Percentiles rank a stretch among this genome's conserved stretches.
Evolutionary conservation across 78 protist genomes (phyloP).

Genomic region (Isochrysis galbana): DNA sequence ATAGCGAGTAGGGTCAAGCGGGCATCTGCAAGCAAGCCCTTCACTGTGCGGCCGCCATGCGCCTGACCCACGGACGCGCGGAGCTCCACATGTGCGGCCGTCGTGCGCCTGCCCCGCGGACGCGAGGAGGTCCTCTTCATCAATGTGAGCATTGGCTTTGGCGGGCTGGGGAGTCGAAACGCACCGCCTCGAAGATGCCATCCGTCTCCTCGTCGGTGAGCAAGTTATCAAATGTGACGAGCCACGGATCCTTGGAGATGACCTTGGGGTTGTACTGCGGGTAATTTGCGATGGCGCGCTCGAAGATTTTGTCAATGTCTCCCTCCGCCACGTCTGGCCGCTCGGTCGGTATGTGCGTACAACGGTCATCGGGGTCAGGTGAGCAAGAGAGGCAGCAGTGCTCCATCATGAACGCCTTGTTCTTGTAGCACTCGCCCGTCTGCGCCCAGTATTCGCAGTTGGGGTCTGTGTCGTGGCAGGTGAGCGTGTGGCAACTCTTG

Average conservation of each 20-base stretch:
- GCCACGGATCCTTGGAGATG: not conserved
- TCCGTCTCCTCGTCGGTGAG: not conserved
- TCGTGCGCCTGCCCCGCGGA: no score
- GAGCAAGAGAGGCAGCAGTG: not conserved
- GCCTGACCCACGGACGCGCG: no score
- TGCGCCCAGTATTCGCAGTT: not conserved
- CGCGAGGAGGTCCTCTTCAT: no score
- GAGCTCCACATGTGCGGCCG: no score
- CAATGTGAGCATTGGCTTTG: no score
- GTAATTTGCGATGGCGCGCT: not conserved
- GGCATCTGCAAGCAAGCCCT: no score
- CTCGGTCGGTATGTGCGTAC: not conserved
- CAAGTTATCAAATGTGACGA: not conserved
- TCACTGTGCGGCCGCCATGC: no score
- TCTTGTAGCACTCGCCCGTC: not conserved
- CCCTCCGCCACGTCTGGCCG: not conserved
- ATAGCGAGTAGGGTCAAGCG: no score
- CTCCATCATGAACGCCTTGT: not conserved
- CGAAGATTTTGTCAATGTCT: not conserved
- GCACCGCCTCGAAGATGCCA: not conserved
- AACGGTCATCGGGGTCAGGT: conserved; percentile 2
- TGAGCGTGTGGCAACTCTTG: not conserved
- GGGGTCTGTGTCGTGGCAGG: not conserved
- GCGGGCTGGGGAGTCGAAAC: no score
- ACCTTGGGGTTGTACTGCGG: not conserved